Conservation (phyloP, 257 asterid genomes). For the Solanum tacnaense region DNA sequence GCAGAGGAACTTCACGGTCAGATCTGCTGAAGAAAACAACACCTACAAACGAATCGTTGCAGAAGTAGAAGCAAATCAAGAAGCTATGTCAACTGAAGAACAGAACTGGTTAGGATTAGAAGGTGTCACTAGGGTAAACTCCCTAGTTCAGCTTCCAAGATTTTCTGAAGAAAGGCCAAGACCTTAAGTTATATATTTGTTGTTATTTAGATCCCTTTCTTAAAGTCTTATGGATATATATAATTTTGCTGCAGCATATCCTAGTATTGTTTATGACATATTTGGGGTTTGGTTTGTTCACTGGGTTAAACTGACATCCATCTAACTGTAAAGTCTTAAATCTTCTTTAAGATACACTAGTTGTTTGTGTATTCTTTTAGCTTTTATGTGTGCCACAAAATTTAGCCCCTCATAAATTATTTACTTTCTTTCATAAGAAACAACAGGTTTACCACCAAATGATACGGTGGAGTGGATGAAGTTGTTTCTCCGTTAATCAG, state of each 20-base stretch:
- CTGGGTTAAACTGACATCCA: neutral
- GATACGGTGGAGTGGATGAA: neutral
- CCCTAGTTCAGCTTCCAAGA: slow-evolving; percentile 91
- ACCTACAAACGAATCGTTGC: slow-evolving; percentile 24
- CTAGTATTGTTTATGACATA: neutral
- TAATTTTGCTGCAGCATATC: neutral
- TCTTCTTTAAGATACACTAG: neutral
- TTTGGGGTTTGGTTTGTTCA: neutral
- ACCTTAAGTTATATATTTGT: slow-evolving; percentile 23
- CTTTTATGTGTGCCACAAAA: neutral
- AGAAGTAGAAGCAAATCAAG: slow-evolving; percentile 22
- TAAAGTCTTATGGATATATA: neutral
- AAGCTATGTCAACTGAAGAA: slow-evolving; percentile 30
- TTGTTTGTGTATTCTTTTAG: neutral
- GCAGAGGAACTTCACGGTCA: slow-evolving; percentile 66
- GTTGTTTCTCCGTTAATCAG: no score
- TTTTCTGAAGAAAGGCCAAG: slow-evolving; percentile 69
- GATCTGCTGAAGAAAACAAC: slow-evolving; percentile 59
- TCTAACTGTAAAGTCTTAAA: neutral
- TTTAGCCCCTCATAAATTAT: neutral
- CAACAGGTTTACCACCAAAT: neutral
- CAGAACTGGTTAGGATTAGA: slow-evolving; percentile 91
- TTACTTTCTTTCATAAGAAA: neutral
- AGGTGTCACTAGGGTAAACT: slow-evolving; percentile 94
- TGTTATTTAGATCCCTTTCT: neutral